These are phyloP conservation scores for Onygenales sp. DNA, from an alignment of 2,329 filamentous ascomycete species.

Conservation along the genomic window DNA sequence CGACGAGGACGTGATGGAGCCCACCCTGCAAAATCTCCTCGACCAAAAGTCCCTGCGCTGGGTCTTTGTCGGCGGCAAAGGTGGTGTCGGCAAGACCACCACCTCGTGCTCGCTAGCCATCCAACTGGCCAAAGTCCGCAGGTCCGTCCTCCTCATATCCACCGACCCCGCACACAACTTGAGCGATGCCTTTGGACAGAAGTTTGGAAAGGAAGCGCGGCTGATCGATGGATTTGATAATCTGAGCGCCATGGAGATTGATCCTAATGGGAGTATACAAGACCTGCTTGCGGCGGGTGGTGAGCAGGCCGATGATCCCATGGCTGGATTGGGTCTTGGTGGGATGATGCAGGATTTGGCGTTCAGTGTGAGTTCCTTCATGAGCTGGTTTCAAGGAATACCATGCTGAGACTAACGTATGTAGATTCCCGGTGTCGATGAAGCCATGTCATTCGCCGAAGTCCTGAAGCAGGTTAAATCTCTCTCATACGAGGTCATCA, in stretches of 20 bases:
- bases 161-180: conserved; percentile 98
- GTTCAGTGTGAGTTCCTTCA: conserved; percentile 62
- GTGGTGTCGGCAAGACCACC: conserved; percentile 98
- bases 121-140: conserved; percentile 88
- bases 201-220: conserved; percentile 97
- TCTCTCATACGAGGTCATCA: conserved; percentile 95
- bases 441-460: conserved; percentile 99
- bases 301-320: conserved; percentile 51
- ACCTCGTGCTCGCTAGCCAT: conserved; percentile 97
- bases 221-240: conserved; percentile 88
- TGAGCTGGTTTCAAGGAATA: background rate
- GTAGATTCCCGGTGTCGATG: conserved; percentile 94
- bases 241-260: conserved; percentile 97
- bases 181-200: conserved; percentile 94
- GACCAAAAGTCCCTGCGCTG: conserved; percentile 92
- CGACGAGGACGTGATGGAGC: conserved; percentile 70
- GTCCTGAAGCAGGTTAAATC: conserved; percentile 99
- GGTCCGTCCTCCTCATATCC: conserved; percentile 93
- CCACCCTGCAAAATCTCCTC: conserved; percentile 85
- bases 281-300: conserved; percentile 76
- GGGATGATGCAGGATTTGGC: conserved; percentile 98
- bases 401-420: conserved; percentile 4
- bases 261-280: conserved; percentile 95
- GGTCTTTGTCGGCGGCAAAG: conserved; percentile 99
- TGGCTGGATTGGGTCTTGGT: conserved; percentile 64